phyloP scores from a whole-genome alignment of 2,329 filamentous ascomycete genomes.

The Penicillium sp. region DNA sequence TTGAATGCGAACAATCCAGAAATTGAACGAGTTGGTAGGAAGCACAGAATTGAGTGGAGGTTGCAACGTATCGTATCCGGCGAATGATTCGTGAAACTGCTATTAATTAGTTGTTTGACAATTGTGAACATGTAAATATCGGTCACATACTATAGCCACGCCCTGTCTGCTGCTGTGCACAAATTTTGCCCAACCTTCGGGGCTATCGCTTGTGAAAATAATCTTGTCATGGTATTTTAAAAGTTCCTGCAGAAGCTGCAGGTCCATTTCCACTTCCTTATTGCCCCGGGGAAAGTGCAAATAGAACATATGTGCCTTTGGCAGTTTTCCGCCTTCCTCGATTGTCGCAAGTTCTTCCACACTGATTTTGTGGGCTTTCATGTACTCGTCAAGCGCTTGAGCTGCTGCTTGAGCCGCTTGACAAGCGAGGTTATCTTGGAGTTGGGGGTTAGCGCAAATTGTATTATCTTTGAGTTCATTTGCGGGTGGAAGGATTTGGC shows the following conservation, averaged over 20 bases:
- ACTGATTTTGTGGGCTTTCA: conserved; percentile 23
- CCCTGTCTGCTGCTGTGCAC: conserved; percentile 23
- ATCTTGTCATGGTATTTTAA: conserved; percentile 26
- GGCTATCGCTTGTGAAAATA: conserved; percentile 27
- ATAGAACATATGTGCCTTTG: conserved; percentile 31
- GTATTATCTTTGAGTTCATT: neutral
- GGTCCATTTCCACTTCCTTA: conserved; percentile 20
- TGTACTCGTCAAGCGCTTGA: conserved; percentile 5
- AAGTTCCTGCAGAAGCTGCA: conserved; percentile 25
- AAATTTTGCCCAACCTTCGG: conserved; percentile 39
- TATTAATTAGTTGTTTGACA: neutral
- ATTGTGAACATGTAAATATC: neutral
- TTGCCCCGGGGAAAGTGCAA: conserved; percentile 31
- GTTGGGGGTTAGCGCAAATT: neutral
- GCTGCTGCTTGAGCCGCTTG: neutral
- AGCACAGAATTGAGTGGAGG: conserved; percentile 23
- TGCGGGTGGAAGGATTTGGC: neutral
- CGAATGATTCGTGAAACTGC: conserved; percentile 40
- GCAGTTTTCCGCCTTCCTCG: conserved; percentile 13
- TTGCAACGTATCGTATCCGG: conserved; percentile 28
- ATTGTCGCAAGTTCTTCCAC: conserved; percentile 28
- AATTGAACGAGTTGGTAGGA: conserved; percentile 25
- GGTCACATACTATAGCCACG: conserved; percentile 37
- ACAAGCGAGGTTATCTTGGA: neutral
- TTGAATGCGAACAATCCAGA: conserved; percentile 36